Base-by-base conservation (phyloP, 176 grass and related monocot genomes). In the Oryza meridionalis region DNA sequence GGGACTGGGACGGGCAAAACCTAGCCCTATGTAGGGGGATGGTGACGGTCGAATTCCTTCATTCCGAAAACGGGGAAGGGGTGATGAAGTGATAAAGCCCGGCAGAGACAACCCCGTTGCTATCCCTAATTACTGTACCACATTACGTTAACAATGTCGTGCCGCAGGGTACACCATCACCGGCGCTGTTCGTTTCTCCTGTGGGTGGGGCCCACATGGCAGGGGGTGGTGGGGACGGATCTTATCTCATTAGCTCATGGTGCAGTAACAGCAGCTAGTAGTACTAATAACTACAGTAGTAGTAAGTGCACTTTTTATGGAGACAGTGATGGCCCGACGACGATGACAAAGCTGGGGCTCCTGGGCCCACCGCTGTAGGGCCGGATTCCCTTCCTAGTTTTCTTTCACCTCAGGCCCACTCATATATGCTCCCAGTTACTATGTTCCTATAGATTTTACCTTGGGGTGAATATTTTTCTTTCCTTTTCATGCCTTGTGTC, bases 1-100 rank as follows among this genome's bases (percentile, higher is more conserved):
- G 5, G 5, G 5, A 6, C 5, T 4, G 0, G 0, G 5, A 37
- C 35, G 35, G 0, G 1, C 0, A 40, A 40, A 2, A 40, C 1
- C 38, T 38, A 38, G 35, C 35, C 0, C 35, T 37, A 37, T 37
- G 6, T 37, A 40, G 0, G 7, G 7, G 7, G 7, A 40, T 40
- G 0, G 1, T 4, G 38, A 40, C 0, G 6, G 6, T 38, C 37
- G 0, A 38, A 38, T 7, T 38, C 6, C 37, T 38, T 38, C 1
- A 8, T 0, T 40, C 38, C 38, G 0, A 40, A 0, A 0, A 37
- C 0, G 4, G 35, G 0, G 0, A 37, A 1, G 6, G 35, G 6
- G 0, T 7, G 0, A 7, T 37, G 35, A 37, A 37, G 5, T 37
- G 6, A 37, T 37, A 5, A 37, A 35, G 4, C 33, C 33, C 0